A percentile compares a stretch with the other conserved stretches of the same genome.
phyloP scores from a whole-genome alignment of 305 asterid genomes.

The Withania somnifera region DNA sequence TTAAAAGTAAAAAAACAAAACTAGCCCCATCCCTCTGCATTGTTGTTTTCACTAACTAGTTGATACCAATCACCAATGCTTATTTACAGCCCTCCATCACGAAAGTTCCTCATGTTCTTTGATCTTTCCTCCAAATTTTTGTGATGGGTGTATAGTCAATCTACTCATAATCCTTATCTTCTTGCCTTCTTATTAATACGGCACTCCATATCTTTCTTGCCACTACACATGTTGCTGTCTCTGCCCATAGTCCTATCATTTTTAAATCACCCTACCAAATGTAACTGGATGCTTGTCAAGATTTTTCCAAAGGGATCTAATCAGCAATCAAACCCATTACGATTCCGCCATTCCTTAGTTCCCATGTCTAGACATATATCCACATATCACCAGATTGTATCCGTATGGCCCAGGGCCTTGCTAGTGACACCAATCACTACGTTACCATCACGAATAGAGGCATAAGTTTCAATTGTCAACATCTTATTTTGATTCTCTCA shows the following conservation, averaged over 20 bases:
- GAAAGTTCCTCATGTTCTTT: not conserved
- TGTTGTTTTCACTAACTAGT: not conserved
- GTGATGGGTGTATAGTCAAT: not conserved
- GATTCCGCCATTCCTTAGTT: not conserved
- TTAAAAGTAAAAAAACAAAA: not conserved
- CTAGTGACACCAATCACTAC: not conserved
- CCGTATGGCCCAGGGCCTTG: not conserved
- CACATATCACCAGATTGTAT: not conserved
- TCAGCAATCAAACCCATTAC: not conserved
- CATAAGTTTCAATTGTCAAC: not conserved
- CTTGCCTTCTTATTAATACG: no score
- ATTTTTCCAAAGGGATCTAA: not conserved
- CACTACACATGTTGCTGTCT: not conserved
- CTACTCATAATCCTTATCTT: not conserved
- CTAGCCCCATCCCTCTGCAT: not conserved
- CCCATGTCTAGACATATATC: not conserved
- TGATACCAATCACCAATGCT: not conserved
- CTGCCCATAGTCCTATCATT: not conserved
- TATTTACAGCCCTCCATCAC: not conserved
- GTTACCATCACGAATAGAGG: not conserved
- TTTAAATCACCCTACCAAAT: not conserved
- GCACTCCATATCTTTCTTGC: not conserved
- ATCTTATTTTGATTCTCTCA: not conserved
- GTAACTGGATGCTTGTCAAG: not conserved
- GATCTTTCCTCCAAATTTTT: not conserved